Percentiles rank a stretch among this genome's conserved stretches.
Conservation (phyloP, 2,329 filamentous ascomycete species). For the Atkinsonella hypoxylon region DNA sequence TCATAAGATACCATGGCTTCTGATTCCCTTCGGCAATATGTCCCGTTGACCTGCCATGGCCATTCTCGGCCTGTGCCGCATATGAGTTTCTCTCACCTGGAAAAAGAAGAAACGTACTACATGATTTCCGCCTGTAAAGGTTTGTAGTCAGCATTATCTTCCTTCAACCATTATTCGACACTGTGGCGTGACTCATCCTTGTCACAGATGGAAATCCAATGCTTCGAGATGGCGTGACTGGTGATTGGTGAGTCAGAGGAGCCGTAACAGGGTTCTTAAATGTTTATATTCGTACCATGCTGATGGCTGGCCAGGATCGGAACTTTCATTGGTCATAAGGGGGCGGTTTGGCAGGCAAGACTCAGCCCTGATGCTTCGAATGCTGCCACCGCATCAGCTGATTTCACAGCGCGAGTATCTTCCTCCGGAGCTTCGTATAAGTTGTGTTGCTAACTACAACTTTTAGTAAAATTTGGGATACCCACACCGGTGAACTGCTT, state of each 20-base stretch:
- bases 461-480: constrained; percentile 90
- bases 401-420: constrained; percentile 73
- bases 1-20: constrained; percentile 18
- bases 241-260: constrained; percentile 60
- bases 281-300: background rate
- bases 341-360: constrained; percentile 91
- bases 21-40: constrained; percentile 44
- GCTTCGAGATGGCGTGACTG: constrained; percentile 90
- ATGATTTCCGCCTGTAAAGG: constrained; percentile 90
- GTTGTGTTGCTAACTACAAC: background rate
- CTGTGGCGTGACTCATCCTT: constrained; percentile 1
- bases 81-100: constrained; percentile 74
- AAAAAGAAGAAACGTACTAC: constrained; percentile 78
- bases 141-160: constrained; percentile 22
- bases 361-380: constrained; percentile 78
- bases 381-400: constrained; percentile 86
- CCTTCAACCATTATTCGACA: constrained; percentile 11
- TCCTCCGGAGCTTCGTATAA: background rate
- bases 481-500: constrained; percentile 80
- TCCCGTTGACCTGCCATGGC: constrained; percentile 87
- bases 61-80: constrained; percentile 89
- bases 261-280: background rate
- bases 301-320: constrained; percentile 61
- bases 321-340: constrained; percentile 96
- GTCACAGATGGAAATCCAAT: constrained; percentile 85